Evolutionary conservation across 2,329 filamentous ascomycete genomes (phyloP).

Genomic region (Talaromyces sp.): DNA sequence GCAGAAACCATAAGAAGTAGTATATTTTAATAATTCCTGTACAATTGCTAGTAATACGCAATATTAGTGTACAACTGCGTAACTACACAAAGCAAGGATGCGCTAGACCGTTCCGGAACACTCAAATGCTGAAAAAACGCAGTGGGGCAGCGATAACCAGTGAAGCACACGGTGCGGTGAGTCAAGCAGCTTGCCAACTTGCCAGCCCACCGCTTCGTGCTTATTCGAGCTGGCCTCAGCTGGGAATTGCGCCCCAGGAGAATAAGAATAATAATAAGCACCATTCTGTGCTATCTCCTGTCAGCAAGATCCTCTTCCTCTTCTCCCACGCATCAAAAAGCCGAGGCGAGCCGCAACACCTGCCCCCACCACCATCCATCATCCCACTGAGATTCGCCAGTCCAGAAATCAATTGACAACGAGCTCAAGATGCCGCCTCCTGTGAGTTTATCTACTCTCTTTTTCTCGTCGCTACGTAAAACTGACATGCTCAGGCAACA

Average conservation of each 20-base stretch:
- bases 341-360: not conserved
- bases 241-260: not conserved
- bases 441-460: not conserved
- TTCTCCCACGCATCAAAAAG: not conserved
- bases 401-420: not conserved
- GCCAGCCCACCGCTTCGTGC: too few relatives aligned
- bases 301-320: too few relatives aligned
- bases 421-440: not conserved
- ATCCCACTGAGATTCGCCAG: not conserved
- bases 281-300: not conserved
- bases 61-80: not conserved
- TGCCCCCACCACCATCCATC: too few relatives aligned
- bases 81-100: not conserved
- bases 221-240: not conserved
- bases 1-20: too few relatives aligned
- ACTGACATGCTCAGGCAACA: conserved; percentile 32
- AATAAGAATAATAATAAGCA: not conserved
- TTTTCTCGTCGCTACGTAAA: conserved; percentile 21
- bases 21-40: too few relatives aligned
- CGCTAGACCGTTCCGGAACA: not conserved
- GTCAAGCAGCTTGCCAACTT: not conserved
- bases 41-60: too few relatives aligned
- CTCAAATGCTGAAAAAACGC: not conserved
- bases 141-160: not conserved
- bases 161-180: not conserved